These are phyloP conservation scores for Vickermania ingenoplastis DNA, from an alignment of 208 protist species.

Conservation along the genomic window DNA sequence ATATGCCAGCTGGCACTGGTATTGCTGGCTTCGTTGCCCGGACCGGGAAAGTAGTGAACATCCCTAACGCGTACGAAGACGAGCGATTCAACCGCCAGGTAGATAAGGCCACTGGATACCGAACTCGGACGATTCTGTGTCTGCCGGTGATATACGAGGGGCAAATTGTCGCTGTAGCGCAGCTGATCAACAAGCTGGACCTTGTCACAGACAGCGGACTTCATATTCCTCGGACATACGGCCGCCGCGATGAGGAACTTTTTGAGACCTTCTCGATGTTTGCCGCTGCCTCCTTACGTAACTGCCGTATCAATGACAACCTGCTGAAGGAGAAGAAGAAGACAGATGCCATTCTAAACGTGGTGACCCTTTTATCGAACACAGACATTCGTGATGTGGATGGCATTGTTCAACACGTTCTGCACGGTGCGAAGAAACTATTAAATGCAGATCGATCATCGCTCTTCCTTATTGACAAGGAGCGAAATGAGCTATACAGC, in stretches of 20 bases:
- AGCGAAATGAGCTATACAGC: conserved; percentile 76
- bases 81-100: conserved; percentile 55
- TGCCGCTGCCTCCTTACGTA: conserved; percentile 54
- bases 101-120: conserved; percentile 61
- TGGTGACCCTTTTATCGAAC: conserved; percentile 63
- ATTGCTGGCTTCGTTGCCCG: conserved; percentile 65
- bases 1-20: conserved; percentile 32
- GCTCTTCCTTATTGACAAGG: conserved; percentile 72
- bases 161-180: conserved; percentile 57
- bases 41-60: conserved; percentile 47
- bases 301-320: conserved; percentile 59
- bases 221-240: conserved; percentile 34
- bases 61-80: conserved; percentile 60
- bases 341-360: conserved; percentile 56
- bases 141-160: conserved; percentile 59
- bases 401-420: conserved; percentile 51
- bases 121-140: conserved; percentile 63
- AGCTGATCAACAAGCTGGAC: conserved; percentile 74
- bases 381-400: conserved; percentile 69
- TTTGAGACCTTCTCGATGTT: conserved; percentile 69
- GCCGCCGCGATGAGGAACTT: conserved; percentile 47
- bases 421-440: conserved; percentile 63
- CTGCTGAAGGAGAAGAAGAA: conserved; percentile 60
- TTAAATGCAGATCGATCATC: conserved; percentile 56
- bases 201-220: conserved; percentile 43